Conservation (phyloP, 176 grass and related monocot genomes). For the Poa annua region DNA sequence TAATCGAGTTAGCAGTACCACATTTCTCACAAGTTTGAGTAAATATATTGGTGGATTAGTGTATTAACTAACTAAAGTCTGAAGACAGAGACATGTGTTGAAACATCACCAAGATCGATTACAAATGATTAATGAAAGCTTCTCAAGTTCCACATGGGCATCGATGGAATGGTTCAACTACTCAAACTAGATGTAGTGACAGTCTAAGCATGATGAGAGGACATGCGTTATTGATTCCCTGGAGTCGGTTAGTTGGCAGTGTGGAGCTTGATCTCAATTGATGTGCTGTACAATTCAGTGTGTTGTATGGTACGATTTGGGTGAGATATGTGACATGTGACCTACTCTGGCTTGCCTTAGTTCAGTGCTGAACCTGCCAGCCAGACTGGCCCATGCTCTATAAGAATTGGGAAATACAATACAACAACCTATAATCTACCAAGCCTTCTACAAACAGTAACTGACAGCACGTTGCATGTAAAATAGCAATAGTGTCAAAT, state of each 20-base stretch:
- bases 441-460: too few species aligned
- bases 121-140: neutral
- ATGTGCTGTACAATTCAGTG: neutral
- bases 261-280: neutral
- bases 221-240: neutral
- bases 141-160: neutral
- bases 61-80: neutral
- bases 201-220: neutral
- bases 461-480: neutral
- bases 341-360: neutral
- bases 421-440: too few species aligned
- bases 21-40: conserved; percentile 6
- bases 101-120: neutral
- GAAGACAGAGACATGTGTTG: neutral
- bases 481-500: neutral
- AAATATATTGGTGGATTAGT: neutral
- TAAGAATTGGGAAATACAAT: neutral
- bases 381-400: neutral
- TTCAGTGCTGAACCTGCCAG: conserved; percentile 2
- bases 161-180: conserved; percentile 8
- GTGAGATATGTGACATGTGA: neutral
- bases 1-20: neutral
- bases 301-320: conserved; percentile 13
- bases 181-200: neutral
- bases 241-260: neutral